These are phyloP conservation scores for Urtica urens DNA, from an alignment of 306 rosid genomes.

Conservation along the genomic window DNA sequence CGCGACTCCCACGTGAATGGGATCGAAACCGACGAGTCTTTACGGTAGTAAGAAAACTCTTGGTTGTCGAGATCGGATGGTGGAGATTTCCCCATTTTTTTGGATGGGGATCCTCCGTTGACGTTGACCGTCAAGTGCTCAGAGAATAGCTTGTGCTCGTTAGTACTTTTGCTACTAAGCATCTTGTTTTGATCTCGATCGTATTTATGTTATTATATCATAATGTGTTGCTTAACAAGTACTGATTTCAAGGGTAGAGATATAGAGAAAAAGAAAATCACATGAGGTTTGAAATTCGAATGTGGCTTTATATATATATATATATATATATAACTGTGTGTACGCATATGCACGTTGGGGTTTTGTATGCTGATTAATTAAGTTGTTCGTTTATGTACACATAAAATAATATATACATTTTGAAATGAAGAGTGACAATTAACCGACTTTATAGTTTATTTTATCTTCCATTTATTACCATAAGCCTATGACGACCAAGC, in stretches of 20 bases:
- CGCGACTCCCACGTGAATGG: constrained; percentile 75
- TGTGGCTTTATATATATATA: too few species aligned
- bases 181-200: too few species aligned
- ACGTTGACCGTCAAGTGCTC: neutral
- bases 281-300: too few species aligned
- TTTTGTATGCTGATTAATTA: too few species aligned
- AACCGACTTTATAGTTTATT: neutral
- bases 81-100: neutral
- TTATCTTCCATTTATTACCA: neutral
- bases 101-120: neutral
- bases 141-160: constrained; percentile 5
- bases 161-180: neutral
- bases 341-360: too few species aligned
- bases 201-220: neutral
- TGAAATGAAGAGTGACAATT: constrained; percentile 1
- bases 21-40: constrained; percentile 19
- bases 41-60: constrained; percentile 24
- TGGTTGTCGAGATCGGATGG: neutral
- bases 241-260: too few species aligned
- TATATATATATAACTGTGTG: too few species aligned
- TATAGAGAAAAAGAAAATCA: too few species aligned
- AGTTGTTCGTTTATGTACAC: too few species aligned
- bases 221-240: neutral
- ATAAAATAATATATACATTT: too few species aligned
- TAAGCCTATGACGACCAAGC: too few species aligned